Evolutionary conservation across 2,329 filamentous ascomycete genomes (phyloP), one percentile per base, ranked within the genome.

Genomic region (Pestalotiopsis sp.): DNA sequence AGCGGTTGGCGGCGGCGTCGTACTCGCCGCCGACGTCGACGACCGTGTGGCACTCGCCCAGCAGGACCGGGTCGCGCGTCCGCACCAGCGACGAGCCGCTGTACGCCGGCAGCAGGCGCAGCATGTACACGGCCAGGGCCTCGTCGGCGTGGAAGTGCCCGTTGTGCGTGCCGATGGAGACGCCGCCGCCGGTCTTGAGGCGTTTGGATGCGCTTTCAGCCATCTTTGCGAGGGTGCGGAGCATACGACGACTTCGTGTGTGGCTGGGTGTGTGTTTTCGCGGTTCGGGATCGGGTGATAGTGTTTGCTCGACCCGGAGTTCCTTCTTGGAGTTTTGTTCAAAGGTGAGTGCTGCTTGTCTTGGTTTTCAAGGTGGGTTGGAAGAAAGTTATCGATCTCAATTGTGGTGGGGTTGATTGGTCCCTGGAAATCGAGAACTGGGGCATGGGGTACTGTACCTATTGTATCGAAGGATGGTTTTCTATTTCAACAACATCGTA

Each of bases 121-220:
- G 92, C 86, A 99, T 94, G 85, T 97, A 94, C 71, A 99, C 94
- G 68, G 96, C 96, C 57, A 99, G 89, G 69, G 96, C 95, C 84
- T 99, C 96, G 81, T 99, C 96, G 79, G 96, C 96, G 84, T 99
- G 96, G 87, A 99, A 99, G 85, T 98, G 94, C 73, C 96, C 96
- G 83, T 92, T 98, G 88, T 99, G 96, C 38, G 96, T 99, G 77
- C 94, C 96, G 78, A 98, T 97, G 73, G 89, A 82, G 71, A 91
- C 82, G 66, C 83, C 81, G 66, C 83, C 82, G 70, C 88, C 85
- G 74, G 91, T 93, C 87, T 97, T 97, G 79, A 97, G 83, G 80
- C 93, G 91, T 83, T 98, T 98, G 70, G 91, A 82, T 75, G 90
- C 87, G 77, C 84, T 87, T 85, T 93, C 88, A 75, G 90, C 85